Evolutionary conservation across 495 filamentous ascomycete species (phyloP), one percentile per base, ranked within the genome.

Genomic region (Haplographium delicatum): DNA sequence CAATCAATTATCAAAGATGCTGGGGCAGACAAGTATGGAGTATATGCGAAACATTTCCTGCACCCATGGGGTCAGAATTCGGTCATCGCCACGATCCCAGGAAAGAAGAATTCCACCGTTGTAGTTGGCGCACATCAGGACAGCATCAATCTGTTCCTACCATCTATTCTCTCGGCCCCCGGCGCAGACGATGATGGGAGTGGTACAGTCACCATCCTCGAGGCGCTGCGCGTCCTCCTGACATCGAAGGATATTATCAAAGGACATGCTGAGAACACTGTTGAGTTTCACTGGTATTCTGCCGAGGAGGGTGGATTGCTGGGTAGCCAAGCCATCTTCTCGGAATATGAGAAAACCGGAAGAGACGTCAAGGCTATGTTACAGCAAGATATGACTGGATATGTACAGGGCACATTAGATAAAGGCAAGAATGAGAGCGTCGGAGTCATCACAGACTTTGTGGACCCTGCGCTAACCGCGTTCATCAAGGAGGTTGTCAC

Each of bases 301-400:
- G 91, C 88, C 0, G 91, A 97, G 62, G 91, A 96, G 65, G 89
- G 88, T 15, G 91, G 91, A 26, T 72, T 97, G 53, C 77, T 96
- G 6, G 87, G 87, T 19, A 57, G 54, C 41, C 58, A 61, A 37
- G 58, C 58, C 25, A 84, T 99, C 65, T 97, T 95, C 68, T 73
- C 78, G 10, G 65, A 72, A n/a, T 99, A 99, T 62, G 86, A 88
- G 65, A 82, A 82, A 62, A 61, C 79, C 19, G 73, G 76, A 22
- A 73, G 84, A 16, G 83, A 95, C 54, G 76, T 99, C 62, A 93
- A 91, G 68, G 93, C 93, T 20, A 97, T 99, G 93, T 75, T 99
- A 37, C 94, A 99, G 72, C 93, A 99, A 66, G 93, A 99, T 65
- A 99, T 97, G 93, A 97, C 93, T 1, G 93, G 93, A 8, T 96